phyloP scores from a whole-genome alignment of 2,329 filamentous ascomycete genomes.

The Penicillium freii region DNA sequence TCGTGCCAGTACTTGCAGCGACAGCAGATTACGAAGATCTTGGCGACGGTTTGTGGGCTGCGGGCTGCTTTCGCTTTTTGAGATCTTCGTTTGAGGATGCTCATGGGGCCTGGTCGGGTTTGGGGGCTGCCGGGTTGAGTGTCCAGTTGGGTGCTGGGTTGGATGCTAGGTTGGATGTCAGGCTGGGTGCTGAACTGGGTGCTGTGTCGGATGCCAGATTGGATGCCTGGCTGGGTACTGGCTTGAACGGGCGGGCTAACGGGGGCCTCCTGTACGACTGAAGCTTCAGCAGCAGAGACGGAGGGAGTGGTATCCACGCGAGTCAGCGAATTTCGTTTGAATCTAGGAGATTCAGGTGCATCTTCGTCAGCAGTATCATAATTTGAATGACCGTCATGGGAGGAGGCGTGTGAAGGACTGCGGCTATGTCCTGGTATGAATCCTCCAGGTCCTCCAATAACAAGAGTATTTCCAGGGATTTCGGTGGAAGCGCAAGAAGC shows the following conservation, averaged over 20 bases:
- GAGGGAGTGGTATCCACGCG: background rate
- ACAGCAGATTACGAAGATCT: slow-evolving; percentile 46
- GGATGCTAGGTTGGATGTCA: background rate
- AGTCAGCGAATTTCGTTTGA: background rate
- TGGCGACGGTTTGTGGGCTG: slow-evolving; percentile 31
- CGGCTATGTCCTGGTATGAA: slow-evolving; percentile 10
- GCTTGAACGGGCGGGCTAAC: background rate
- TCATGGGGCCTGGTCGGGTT: slow-evolving; percentile 2
- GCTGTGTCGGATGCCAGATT: background rate
- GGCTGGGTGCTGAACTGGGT: background rate
- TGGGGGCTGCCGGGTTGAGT: slow-evolving; percentile 7
- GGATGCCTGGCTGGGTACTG: background rate
- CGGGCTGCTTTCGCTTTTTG: slow-evolving; percentile 14
- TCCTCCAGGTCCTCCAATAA: background rate
- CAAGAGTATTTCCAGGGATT: background rate
- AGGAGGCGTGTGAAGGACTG: slow-evolving; percentile 17
- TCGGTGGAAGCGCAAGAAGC: background rate
- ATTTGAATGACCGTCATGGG: slow-evolving; percentile 26
- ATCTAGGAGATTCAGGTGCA: slow-evolving; percentile 13
- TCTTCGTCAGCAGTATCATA: slow-evolving; percentile 37
- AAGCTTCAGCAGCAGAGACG: background rate
- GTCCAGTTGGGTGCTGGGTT: background rate
- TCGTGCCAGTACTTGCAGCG: slow-evolving; percentile 46
- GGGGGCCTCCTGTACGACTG: background rate
- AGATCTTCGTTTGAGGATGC: slow-evolving; percentile 12